A percentile compares a stretch with the other conserved stretches of the same genome.
Conservation (phyloP, 148 eudicot genomes). For the Persicaria maculosa region DNA sequence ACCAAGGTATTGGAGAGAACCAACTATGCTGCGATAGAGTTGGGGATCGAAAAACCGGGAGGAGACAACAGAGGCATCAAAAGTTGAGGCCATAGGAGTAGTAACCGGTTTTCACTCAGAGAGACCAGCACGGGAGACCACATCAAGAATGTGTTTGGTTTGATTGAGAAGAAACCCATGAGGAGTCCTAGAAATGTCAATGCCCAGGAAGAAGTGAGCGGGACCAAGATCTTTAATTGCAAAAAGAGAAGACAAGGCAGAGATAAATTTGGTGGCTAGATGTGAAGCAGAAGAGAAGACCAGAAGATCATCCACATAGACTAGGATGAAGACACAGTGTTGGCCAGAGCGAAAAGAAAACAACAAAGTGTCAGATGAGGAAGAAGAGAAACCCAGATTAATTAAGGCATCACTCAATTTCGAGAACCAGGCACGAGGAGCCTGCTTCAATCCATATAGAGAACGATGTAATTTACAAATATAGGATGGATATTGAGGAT, state of each 20-base stretch:
- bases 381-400: background rate
- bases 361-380: background rate
- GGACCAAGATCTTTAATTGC: background rate
- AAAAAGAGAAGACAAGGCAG: background rate
- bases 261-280: background rate
- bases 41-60: background rate
- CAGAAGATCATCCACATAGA: background rate
- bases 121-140: background rate
- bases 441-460: background rate
- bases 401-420: too few relatives aligned
- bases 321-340: background rate
- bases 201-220: background rate
- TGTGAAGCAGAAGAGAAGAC: background rate
- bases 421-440: constrained; percentile 1
- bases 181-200: background rate
- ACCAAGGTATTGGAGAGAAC: background rate
- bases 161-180: background rate
- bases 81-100: background rate
- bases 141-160: background rate
- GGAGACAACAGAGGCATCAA: background rate
- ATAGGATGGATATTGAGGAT: background rate
- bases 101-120: background rate
- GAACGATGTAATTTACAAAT: background rate
- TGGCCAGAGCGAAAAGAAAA: background rate
- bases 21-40: background rate